These are phyloP conservation scores for Ophiocordyceps camponoti-leonardi DNA, from an alignment of 2,329 filamentous ascomycete genomes.

Conservation along the genomic window DNA sequence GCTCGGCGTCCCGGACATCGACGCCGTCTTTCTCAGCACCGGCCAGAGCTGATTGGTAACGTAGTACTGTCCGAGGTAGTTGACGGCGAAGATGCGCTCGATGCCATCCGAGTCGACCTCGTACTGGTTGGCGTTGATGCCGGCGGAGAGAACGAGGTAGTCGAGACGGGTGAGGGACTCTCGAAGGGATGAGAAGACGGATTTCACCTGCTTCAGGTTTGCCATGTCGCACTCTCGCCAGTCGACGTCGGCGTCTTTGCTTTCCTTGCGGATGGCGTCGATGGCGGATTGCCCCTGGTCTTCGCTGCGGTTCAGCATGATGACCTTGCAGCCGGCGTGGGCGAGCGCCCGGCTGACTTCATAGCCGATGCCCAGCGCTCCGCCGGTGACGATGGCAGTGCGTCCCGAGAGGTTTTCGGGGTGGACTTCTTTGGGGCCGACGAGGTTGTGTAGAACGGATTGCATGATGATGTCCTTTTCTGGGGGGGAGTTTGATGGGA, in stretches of 20 bases:
- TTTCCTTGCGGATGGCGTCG: conserved; percentile 10
- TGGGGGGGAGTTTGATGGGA: too few relatives aligned
- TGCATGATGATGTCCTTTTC: too few relatives aligned
- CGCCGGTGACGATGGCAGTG: conserved; percentile 19
- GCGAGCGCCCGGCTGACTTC: conserved; percentile 17
- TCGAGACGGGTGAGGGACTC: conserved; percentile 20
- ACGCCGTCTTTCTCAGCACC: conserved; percentile 21
- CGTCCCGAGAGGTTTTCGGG: conserved; percentile 17
- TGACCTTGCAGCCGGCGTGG: conserved; percentile 15
- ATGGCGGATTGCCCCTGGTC: conserved; percentile 13
- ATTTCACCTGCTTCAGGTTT: conserved; percentile 16
- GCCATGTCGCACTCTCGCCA: conserved; percentile 25
- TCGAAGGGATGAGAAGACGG: conserved; percentile 18
- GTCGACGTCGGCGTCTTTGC: conserved; percentile 13
- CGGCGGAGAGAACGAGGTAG: conserved; percentile 23
- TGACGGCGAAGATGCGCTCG: conserved; percentile 26
- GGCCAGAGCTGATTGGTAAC: conserved; percentile 23
- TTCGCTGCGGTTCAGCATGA: conserved; percentile 18
- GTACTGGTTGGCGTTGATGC: conserved; percentile 24
- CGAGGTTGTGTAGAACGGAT: conserved; percentile 4
- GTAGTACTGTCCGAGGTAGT: conserved; percentile 27
- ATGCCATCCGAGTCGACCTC: conserved; percentile 19
- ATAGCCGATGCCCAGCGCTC: conserved; percentile 20
- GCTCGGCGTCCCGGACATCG: conserved; percentile 13
- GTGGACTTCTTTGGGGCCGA: conserved; percentile 17